These are phyloP conservation scores for Fraxinus sp. DNA, from an alignment of 305 asterid genomes.

Conservation along the genomic window DNA sequence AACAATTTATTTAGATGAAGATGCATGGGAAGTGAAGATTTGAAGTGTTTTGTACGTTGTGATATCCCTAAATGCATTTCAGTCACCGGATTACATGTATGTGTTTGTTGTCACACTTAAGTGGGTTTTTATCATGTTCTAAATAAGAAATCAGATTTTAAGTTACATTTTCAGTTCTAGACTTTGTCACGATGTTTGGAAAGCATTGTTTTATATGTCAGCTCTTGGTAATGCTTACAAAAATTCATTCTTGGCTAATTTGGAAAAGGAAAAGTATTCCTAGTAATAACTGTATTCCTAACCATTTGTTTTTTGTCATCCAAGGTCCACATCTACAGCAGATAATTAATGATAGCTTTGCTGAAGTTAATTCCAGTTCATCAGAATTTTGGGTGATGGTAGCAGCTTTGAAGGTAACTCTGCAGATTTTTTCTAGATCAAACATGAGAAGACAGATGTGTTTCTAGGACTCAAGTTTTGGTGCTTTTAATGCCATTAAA, in stretches of 20 bases:
- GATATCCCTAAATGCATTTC: not conserved
- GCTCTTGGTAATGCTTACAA: not conserved
- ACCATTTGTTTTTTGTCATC: slow-evolving; percentile 27
- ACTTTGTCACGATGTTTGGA: not conserved
- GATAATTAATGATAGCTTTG: slow-evolving; percentile 61
- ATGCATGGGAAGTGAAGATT: not conserved
- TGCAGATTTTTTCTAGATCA: not conserved
- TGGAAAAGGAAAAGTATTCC: not conserved
- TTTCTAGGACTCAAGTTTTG: not conserved
- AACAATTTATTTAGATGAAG: not conserved
- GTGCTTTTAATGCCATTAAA: not conserved
- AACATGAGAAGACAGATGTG: not conserved
- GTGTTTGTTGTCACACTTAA: not conserved
- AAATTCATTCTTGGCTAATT: not conserved
- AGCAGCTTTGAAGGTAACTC: slow-evolving; percentile 80
- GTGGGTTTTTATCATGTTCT: not conserved
- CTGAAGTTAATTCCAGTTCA: slow-evolving; percentile 72
- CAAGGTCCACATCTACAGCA: slow-evolving; percentile 66
- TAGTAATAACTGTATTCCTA: not conserved
- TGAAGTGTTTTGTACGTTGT: not conserved
- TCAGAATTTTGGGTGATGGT: slow-evolving; percentile 93
- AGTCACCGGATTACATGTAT: not conserved
- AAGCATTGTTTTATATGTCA: not conserved
- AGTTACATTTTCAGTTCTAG: not conserved
- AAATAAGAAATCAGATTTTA: not conserved